Evolutionary conservation across 305 asterid species (phyloP).

Genomic region (Fraxinus dipetala): DNA sequence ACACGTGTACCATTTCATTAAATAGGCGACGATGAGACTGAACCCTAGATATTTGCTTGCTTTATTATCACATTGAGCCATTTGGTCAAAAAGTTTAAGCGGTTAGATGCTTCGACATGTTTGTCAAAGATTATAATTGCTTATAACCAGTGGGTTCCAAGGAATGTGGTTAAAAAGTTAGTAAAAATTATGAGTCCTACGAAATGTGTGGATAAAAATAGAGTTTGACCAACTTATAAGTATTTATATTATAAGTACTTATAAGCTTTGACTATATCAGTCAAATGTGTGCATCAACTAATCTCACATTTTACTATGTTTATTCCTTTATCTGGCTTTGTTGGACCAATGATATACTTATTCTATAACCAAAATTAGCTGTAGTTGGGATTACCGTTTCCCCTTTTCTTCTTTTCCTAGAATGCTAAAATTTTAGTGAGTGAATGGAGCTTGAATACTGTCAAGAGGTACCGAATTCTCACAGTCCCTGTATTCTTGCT

Average conservation of each 20-base stretch:
- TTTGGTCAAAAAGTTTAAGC: not conserved
- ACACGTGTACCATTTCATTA: not conserved
- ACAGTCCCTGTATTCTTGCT: not conserved
- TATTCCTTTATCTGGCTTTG: not conserved
- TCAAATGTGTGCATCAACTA: not conserved
- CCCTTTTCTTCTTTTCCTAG: not conserved
- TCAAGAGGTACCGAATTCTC: not conserved
- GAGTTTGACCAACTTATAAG: not conserved
- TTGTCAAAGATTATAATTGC: not conserved
- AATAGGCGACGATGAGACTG: not conserved
- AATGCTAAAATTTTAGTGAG: not conserved
- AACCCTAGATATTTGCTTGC: not conserved
- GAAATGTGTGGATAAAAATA: not conserved
- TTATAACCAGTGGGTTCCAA: not conserved
- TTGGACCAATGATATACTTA: not conserved
- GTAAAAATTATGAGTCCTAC: not conserved
- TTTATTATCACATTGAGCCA: not conserved
- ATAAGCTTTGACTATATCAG: not conserved
- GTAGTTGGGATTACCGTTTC: not conserved
- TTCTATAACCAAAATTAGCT: not conserved
- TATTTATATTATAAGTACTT: not conserved
- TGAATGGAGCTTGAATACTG: not conserved
- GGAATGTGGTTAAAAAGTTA: not conserved
- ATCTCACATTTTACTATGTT: not conserved
- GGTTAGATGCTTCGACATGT: not conserved